phyloP scores from a whole-genome alignment of 2,329 filamentous ascomycete species.

The Nemania sp. region DNA sequence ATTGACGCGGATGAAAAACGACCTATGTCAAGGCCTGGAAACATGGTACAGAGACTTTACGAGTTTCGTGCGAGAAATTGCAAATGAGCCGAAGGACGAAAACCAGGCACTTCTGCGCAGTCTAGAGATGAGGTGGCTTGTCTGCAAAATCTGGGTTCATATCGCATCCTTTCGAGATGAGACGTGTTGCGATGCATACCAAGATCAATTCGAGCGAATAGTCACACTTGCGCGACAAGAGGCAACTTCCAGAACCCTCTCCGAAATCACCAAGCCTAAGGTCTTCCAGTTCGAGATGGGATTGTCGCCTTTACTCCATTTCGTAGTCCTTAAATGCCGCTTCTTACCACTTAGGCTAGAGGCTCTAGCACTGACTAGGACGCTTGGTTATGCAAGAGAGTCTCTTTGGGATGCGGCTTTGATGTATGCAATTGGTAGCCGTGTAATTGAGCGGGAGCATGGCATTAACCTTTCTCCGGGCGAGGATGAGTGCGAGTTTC shows the following conservation, averaged over 20 bases:
- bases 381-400: conserved; percentile 16
- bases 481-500: not conserved
- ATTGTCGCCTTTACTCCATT: conserved; percentile 25
- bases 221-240: conserved; percentile 25
- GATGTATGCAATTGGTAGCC: conserved; percentile 20
- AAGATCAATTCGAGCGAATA: conserved; percentile 21
- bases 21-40: conserved; percentile 16
- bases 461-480: conserved; percentile 5
- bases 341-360: conserved; percentile 24
- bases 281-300: conserved; percentile 30
- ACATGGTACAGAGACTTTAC: conserved; percentile 15
- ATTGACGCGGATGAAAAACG: conserved; percentile 5
- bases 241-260: not conserved
- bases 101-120: not conserved
- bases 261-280: not conserved
- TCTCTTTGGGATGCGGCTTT: conserved; percentile 23
- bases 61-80: not conserved
- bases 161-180: conserved; percentile 21
- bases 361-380: conserved; percentile 15
- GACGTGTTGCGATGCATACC: conserved; percentile 15
- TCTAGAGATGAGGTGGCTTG: conserved; percentile 29
- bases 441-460: conserved; percentile 27
- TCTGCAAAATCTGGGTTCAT: conserved; percentile 28
- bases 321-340: conserved; percentile 30
- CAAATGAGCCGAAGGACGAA: not conserved